These are phyloP conservation scores for Gossypium trilobum DNA, from an alignment of 441 rosid genomes.

Conservation along the genomic window DNA sequence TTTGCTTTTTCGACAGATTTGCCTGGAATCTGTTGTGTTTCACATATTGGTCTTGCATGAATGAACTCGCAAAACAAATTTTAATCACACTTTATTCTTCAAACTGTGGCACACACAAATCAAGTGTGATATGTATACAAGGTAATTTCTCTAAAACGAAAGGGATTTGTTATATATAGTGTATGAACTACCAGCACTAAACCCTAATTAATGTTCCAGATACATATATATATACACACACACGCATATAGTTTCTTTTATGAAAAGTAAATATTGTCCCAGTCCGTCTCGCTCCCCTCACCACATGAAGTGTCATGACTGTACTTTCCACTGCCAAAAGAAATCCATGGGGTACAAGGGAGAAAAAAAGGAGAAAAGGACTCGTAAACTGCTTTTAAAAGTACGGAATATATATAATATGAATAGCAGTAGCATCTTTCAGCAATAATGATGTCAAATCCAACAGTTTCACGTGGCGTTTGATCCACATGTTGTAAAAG, in stretches of 20 bases:
- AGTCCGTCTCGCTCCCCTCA: background rate
- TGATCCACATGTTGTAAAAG: background rate
- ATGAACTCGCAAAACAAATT: background rate
- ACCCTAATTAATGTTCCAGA: background rate
- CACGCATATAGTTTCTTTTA: background rate
- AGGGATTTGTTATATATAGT: background rate
- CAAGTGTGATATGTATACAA: background rate
- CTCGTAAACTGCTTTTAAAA: background rate
- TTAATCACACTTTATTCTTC: background rate
- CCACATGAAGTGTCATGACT: background rate
- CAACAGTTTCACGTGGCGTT: background rate
- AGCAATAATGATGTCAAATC: conserved; percentile 12
- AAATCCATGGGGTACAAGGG: background rate
- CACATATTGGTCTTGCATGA: background rate
- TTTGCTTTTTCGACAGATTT: background rate
- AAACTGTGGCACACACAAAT: background rate
- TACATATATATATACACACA: background rate
- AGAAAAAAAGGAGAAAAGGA: conserved; percentile 9
- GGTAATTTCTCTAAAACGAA: background rate
- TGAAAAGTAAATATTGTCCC: background rate
- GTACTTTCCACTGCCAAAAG: conserved; percentile 2
- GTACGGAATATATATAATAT: background rate
- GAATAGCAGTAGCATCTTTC: conserved; percentile 4
- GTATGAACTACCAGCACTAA: background rate
- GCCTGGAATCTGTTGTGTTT: background rate